A percentile compares a stretch with the other conserved stretches of the same genome.
These are phyloP conservation scores for Mortierella sp. DNA, from an alignment of 371 early-diverging fungal species.

Conservation along the genomic window DNA sequence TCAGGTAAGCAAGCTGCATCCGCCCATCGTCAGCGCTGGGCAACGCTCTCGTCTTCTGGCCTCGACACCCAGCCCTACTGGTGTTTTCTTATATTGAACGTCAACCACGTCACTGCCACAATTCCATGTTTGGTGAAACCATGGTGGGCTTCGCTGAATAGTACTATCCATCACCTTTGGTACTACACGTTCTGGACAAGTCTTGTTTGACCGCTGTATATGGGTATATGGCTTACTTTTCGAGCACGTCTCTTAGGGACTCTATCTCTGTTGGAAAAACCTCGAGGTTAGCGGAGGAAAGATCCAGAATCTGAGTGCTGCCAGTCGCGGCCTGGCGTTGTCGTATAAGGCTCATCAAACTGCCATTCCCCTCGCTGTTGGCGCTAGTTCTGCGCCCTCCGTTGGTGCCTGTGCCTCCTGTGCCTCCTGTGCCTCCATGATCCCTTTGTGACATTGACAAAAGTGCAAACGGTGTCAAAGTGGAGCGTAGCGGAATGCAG, in stretches of 20 bases:
- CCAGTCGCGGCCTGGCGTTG: conserved; percentile 42
- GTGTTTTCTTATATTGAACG: too few relatives aligned
- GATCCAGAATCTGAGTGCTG: conserved; percentile 48
- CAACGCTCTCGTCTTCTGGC: too few relatives aligned
- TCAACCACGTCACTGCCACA: too few relatives aligned
- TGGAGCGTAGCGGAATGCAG: not conserved
- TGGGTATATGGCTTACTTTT: conserved; percentile 41
- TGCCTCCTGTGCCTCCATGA: conserved; percentile 17
- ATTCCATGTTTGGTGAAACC: too few relatives aligned
- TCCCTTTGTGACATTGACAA: conserved; percentile 38
- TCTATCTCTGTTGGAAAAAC: conserved; percentile 49
- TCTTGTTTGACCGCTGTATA: too few relatives aligned
- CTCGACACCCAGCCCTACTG: too few relatives aligned
- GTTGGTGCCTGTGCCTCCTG: conserved; percentile 1
- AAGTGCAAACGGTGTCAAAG: not conserved
- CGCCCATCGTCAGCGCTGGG: too few relatives aligned
- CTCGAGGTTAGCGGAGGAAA: conserved; percentile 34
- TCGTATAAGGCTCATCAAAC: conserved; percentile 32
- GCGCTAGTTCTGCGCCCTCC: conserved; percentile 10
- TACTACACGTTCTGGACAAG: too few relatives aligned
- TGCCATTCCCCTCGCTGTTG: conserved; percentile 6
- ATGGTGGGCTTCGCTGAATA: too few relatives aligned
- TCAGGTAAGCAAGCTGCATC: too few relatives aligned
- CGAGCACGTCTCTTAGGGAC: conserved; percentile 42
- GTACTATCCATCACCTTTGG: too few relatives aligned